Evolutionary conservation across 176 grass and related monocot genomes (phyloP), one percentile per base, ranked within the genome.

Genomic region (Eremochloa ophiuroides): DNA sequence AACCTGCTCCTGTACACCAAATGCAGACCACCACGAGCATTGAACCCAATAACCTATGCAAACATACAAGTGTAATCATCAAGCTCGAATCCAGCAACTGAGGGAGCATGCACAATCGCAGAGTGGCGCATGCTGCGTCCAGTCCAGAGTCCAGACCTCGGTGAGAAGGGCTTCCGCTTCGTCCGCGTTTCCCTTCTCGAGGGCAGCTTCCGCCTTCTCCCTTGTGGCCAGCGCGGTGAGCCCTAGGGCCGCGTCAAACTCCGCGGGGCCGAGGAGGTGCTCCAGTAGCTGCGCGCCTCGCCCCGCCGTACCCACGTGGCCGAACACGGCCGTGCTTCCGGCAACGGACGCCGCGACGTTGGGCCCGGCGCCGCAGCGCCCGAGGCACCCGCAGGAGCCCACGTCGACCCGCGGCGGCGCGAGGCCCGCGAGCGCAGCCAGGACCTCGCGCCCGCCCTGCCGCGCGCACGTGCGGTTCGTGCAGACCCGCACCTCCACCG

Each of bases 391-490:
- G 68, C 96, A 95, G 67, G 95, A 84, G 5, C 9, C 66, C 63
- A 98, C 95, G 56, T 87, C 85, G 28, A 94, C 78, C 16, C 59
- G 69, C 58, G 88, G 80, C 23, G 92, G 95, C 16, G 88, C 84
- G 9, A 98, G 84, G 6, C 84, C 85, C 27, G 68, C 86, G 39
- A 95, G 86, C 79, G 88, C 85, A 34, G 83, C 78, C 27, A 98
- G 88, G 44, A 72, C 86, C 75, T 94, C 95, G 67, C 95, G 86
- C 23, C 75, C 86, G 38, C 92, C 95, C 77, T 98, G 92, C 8
- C 90, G 91, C 29, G 88, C 86, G 81, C 95, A 98, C 15, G 88
- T 88, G 41, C 92, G 95, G 65, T 90, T 98, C 86, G 91, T 93
- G 90, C 95, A 98, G 17, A 98, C 95, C 66, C 95, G 83, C 41